Conservation (phyloP, 2,329 filamentous ascomycete genomes). For the Pseudocercospora cruenta region DNA sequence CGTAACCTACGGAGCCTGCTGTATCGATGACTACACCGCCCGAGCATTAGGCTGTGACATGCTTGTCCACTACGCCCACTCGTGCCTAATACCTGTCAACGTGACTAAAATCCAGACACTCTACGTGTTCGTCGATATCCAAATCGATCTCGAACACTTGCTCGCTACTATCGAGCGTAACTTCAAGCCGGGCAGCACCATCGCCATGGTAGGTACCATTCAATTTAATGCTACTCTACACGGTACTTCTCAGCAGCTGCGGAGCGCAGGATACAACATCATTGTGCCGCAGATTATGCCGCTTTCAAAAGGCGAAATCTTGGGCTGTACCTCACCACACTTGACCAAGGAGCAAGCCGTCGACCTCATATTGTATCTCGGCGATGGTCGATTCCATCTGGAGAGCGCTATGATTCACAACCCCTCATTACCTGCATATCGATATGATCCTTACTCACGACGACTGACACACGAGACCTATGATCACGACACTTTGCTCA, state of each 20-base stretch:
- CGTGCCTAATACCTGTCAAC: slow-evolving; percentile 92
- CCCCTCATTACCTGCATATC: slow-evolving; percentile 83
- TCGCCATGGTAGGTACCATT: slow-evolving; percentile 94
- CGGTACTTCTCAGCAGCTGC: slow-evolving; percentile 74
- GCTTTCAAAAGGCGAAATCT: slow-evolving; percentile 89
- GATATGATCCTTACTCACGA: slow-evolving; percentile 95
- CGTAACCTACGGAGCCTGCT: slow-evolving; percentile 97
- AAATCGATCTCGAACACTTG: slow-evolving; percentile 87
- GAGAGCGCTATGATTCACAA: slow-evolving; percentile 99
- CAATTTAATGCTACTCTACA: slow-evolving; percentile 98
- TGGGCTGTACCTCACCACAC: slow-evolving; percentile 92
- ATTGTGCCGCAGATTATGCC: slow-evolving; percentile 91
- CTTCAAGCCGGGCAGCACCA: slow-evolving; percentile 79
- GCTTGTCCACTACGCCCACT: slow-evolving; percentile 95
- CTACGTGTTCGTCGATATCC: slow-evolving; percentile 98
- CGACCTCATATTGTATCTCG: slow-evolving; percentile 84
- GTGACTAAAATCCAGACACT: slow-evolving; percentile 96
- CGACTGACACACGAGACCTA: slow-evolving; percentile 90
- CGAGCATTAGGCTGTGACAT: slow-evolving; percentile 91
- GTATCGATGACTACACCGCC: slow-evolving; percentile 97
- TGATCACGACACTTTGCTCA: slow-evolving; percentile 87
- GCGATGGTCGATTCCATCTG: slow-evolving; percentile 91
- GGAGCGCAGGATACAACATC: slow-evolving; percentile 81
- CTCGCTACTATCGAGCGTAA: slow-evolving; percentile 86
- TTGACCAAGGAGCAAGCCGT: slow-evolving; percentile 61